Evolutionary conservation across 257 asterid genomes (phyloP).

Genomic region (Schizonepeta tenuifolia): DNA sequence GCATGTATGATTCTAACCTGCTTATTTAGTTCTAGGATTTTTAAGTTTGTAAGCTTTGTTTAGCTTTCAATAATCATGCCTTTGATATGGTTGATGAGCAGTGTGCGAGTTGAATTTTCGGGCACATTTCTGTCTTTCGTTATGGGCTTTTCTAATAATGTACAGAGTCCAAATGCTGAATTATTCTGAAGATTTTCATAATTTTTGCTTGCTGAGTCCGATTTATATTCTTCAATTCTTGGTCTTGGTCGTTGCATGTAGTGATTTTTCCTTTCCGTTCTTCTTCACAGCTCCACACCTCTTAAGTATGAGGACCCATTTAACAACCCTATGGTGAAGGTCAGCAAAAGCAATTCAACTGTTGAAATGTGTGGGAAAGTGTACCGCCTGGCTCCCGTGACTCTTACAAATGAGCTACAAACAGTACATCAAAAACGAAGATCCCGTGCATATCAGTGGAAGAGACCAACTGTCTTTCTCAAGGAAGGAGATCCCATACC

Average conservation of each 20-base stretch:
- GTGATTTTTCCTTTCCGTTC: slow-evolving; percentile 30
- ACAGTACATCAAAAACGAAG: slow-evolving; percentile 85
- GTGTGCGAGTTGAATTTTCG: neutral
- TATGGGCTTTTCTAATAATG: neutral
- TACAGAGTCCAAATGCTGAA: neutral
- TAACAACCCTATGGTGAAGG: slow-evolving; percentile 94
- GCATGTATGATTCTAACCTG: slow-evolving; percentile 84
- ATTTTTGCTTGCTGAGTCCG: neutral
- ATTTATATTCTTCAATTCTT: neutral
- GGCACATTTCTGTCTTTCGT: neutral
- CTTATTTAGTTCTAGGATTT: slow-evolving; percentile 29
- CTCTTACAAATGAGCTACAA: slow-evolving; percentile 84
- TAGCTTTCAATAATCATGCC: slow-evolving; percentile 3
- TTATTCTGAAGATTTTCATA: slow-evolving; percentile 11
- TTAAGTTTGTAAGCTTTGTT: neutral
- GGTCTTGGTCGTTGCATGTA: slow-evolving; percentile 16
- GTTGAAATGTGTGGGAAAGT: slow-evolving; percentile 99
- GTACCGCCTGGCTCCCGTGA: slow-evolving; percentile 89
- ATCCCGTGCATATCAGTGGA: slow-evolving; percentile 99
- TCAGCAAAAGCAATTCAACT: slow-evolving; percentile 76
- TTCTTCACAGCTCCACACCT: slow-evolving; percentile 67
- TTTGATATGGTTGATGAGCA: slow-evolving; percentile 22
- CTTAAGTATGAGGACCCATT: slow-evolving; percentile 97
- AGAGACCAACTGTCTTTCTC: slow-evolving; percentile 91
- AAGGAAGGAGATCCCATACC: slow-evolving; percentile 95